Base-by-base conservation (phyloP, 1,284 basidiomycete genomes). In the Paramarasmius palmivorus region DNA sequence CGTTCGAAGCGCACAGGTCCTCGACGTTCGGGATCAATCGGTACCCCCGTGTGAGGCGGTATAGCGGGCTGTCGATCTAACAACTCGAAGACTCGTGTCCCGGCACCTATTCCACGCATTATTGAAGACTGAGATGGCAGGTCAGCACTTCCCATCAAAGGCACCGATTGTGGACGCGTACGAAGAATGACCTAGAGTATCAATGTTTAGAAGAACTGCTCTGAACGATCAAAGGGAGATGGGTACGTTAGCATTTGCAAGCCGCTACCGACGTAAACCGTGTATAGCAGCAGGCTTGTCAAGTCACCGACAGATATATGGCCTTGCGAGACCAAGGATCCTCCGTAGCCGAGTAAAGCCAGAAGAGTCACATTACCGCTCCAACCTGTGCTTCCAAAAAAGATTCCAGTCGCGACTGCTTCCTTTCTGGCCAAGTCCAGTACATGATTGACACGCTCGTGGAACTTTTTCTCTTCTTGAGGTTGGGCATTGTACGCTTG, bases 341-440 rank as follows among this genome's bases (percentile, higher is more conserved):
- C 96, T 47, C 92, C 97, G 65, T 98, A 99, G 40, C 93, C 93
- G 34, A 99, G 77, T 35, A 99, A 72, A 47, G 89, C 92, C 40
- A 99, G 75, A 57, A 98, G 74, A 0, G 95, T 94, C 44, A 97
- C 80, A 68, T 99, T 99, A 9, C 97, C 97, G 49, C 94, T 94
- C 82, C 95, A 92, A 0, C 95, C 95, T 0, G 92, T 96, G 52
- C 86, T 85, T 14, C 93, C 95, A 69, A 93, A 98, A 74, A 98
- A 98, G 56, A 95, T 87, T 14, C 92, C 95, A 49, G 86, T 90
- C 0, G 95, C 95, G 57, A 91, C 77, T 0, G 96, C 94, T 72
- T 99, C 96, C 64, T 88, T 92, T 59, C 84, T 84, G 15, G 90
- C 92, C 46, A 98, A 81, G 4, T 75, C 68, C 19, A 96, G 82